A percentile compares a stretch with the other conserved stretches of the same genome.
Conservation (phyloP, 2,329 filamentous ascomycete genomes). For the Aspergillus latus region DNA sequence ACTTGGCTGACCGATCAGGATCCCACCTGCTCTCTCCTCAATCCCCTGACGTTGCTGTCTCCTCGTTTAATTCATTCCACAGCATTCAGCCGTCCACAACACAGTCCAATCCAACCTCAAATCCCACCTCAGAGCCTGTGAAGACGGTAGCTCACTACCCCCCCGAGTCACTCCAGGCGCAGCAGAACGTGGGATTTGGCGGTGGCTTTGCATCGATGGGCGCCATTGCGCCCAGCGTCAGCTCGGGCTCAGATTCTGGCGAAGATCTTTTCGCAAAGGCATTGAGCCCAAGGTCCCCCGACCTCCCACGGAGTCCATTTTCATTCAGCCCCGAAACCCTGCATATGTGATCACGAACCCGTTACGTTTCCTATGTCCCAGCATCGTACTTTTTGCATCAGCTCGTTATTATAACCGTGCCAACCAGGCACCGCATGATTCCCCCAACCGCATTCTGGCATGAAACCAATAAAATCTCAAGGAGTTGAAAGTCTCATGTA, state of each 20-base stretch:
- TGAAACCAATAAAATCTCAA: conserved; percentile 12
- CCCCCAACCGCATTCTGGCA: conserved; percentile 16
- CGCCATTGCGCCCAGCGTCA: conserved; percentile 34
- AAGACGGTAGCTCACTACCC: conserved; percentile 41
- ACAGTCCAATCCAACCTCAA: conserved; percentile 16
- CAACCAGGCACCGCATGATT: conserved; percentile 12
- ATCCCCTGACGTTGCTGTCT: conserved; percentile 62
- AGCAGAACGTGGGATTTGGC: conserved; percentile 31
- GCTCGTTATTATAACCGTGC: conserved; percentile 5
- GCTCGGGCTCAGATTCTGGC: conserved; percentile 57
- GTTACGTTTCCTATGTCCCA: conserved; percentile 3
- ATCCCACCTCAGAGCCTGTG: conserved; percentile 17
- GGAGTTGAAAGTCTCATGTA: conserved; percentile 17
- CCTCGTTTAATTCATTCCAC: conserved; percentile 62
- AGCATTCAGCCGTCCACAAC: conserved; percentile 32
- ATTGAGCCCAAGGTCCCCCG: conserved; percentile 80
- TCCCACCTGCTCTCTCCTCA: conserved; percentile 60
- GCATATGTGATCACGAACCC: conserved; percentile 17
- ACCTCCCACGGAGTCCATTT: conserved; percentile 83
- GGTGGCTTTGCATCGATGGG: conserved; percentile 33
- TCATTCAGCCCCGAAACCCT: conserved; percentile 49
- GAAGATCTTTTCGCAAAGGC: conserved; percentile 86
- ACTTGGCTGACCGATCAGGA: conserved; percentile 3
- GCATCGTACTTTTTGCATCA: background rate
- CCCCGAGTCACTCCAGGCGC: conserved; percentile 38